Evolutionary conservation across 371 early-diverging fungal species (phyloP), one percentile per base, ranked within the genome.

Genomic region (Syncephalastrum racemosum): DNA sequence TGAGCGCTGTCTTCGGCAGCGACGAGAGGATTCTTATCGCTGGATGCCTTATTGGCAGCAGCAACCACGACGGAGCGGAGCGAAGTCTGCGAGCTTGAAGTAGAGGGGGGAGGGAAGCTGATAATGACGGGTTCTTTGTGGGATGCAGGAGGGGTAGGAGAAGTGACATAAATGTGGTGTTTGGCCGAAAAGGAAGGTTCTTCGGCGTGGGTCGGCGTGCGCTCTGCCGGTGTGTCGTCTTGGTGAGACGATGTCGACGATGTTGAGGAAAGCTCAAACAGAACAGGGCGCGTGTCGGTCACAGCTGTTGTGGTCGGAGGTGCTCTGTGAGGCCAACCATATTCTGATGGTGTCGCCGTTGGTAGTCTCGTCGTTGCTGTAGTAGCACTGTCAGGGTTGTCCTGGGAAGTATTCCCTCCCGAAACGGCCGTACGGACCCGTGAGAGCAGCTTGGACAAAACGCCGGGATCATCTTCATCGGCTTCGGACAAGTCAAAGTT

Each of bases 391-490:
- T n/a, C 10, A 8, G 36, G 8, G 36, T 31, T 8, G 36, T 31
- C 36, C 36, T 31, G 36, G 10, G 36, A 31, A 31, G 36, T 2
- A 10, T 2, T 24, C 16, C 60, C 63, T 19, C 72, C 77, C 16
- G 71, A 68, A 51, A 78, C 79, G 0, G 82, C 81, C 48, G 66
- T 69, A 22, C 72, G 73, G 24, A 86, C 82, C 20, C 77, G 76
- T 18, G 75, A 79, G 50, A 84, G 76, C 48, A 86, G 61, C 48
- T 84, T 85, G 46, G 83, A 77, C 19, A 86, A 64, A 4, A 79
- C 81, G 31, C 71, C 69, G 23, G 72, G 77, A n/a, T 76, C 77
- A 50, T 70, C 73, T 13, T 60, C 58, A 50, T 77, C 59, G 31
- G 73, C 62, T 51, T 64, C 42, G 36, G 70, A 52, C 53, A 67